phyloP scores from a whole-genome alignment of 352 stramenopile genomes.

The Elongisporangium prolatum region DNA sequence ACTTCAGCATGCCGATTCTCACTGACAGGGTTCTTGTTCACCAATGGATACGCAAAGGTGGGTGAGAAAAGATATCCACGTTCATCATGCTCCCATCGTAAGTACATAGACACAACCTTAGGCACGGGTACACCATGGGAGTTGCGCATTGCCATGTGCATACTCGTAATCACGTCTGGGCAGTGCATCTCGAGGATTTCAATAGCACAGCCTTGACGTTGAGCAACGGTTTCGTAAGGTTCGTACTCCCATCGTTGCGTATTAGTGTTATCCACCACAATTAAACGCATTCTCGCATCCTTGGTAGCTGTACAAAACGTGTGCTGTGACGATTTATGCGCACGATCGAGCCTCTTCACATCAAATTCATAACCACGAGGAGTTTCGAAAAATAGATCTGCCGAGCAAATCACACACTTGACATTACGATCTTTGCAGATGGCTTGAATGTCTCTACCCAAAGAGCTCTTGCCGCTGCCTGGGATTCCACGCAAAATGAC shows the following conservation, averaged over 20 bases:
- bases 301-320: constrained; percentile 33
- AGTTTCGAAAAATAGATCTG: constrained; percentile 63
- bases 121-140: constrained; percentile 52
- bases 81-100: constrained; percentile 50
- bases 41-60: constrained; percentile 35
- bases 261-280: constrained; percentile 76
- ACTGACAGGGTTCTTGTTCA: constrained; percentile 47
- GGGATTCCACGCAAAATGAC: constrained; percentile 69
- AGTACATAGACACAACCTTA: constrained; percentile 70
- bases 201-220: constrained; percentile 15
- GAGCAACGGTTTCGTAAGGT: constrained; percentile 37
- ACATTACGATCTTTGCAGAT: constrained; percentile 26
- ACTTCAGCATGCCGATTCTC: constrained; percentile 28
- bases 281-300: constrained; percentile 12
- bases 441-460: constrained; percentile 31
- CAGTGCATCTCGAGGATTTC: constrained; percentile 58
- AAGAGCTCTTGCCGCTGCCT: constrained; percentile 66
- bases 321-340: constrained; percentile 42
- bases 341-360: constrained; percentile 33
- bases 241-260: constrained; percentile 70
- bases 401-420: constrained; percentile 41
- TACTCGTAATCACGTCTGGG: constrained; percentile 32
- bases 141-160: constrained; percentile 56
- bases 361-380: constrained; percentile 61
- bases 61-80: constrained; percentile 32